These are phyloP conservation scores for Nepenthes gracilis DNA, from an alignment of 148 eudicot genomes.

Conservation along the genomic window DNA sequence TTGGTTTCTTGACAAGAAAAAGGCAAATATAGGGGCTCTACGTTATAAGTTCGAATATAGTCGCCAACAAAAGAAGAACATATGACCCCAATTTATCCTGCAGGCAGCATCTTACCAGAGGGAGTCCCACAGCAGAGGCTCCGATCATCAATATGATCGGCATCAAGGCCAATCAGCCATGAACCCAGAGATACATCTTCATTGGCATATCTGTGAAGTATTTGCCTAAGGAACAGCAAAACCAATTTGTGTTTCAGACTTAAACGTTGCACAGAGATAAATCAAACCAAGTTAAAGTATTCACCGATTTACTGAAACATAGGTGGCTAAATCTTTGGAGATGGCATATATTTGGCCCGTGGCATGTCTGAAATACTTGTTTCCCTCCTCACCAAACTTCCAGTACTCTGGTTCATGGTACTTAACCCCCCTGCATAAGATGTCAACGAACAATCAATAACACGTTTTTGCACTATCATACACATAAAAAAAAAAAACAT, in stretches of 20 bases:
- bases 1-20: not conserved
- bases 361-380: slow-evolving; percentile 75
- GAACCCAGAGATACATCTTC: slow-evolving; percentile 85
- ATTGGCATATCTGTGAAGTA: slow-evolving; percentile 65
- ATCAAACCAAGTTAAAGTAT: not conserved
- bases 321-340: slow-evolving; percentile 68
- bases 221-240: slow-evolving; percentile 18
- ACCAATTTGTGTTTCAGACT: not conserved
- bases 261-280: not conserved
- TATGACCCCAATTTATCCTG: not conserved
- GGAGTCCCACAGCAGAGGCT: slow-evolving; percentile 72
- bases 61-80: too few relatives aligned
- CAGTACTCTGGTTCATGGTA: slow-evolving; percentile 81
- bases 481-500: not conserved
- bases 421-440: slow-evolving; percentile 42
- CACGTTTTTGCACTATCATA: not conserved
- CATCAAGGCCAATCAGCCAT: slow-evolving; percentile 82
- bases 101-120: slow-evolving; percentile 27
- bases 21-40: not conserved
- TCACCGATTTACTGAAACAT: slow-evolving; percentile 49
- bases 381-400: slow-evolving; percentile 80
- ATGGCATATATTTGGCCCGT: slow-evolving; percentile 77
- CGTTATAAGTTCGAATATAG: too few relatives aligned
- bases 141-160: slow-evolving; percentile 64
- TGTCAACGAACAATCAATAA: not conserved